Evolutionary conservation across 495 filamentous ascomycete species (phyloP).

Genomic region (Penicillium silybi): DNA sequence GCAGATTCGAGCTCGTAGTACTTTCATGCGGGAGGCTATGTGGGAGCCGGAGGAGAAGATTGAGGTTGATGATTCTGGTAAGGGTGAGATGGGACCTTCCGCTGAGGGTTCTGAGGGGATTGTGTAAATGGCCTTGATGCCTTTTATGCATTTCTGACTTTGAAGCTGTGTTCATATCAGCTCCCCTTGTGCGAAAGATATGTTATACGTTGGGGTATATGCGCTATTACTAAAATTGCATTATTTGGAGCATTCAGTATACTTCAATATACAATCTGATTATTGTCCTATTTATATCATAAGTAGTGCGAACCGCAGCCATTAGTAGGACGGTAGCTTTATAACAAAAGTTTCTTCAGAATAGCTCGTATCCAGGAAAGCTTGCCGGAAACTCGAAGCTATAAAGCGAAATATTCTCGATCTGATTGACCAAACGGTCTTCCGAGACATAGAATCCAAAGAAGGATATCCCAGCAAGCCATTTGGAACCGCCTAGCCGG

Average conservation of each 20-base stretch:
- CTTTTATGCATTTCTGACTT: background rate
- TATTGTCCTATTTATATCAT: too few species aligned
- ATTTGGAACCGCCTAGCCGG: too few species aligned
- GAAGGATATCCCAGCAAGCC: too few species aligned
- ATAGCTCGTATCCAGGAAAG: too few species aligned
- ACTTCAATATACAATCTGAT: background rate
- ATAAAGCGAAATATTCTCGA: too few species aligned
- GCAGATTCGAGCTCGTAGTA: constrained; percentile 29
- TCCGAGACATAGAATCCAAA: too few species aligned
- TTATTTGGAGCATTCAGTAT: background rate
- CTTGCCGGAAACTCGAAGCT: too few species aligned
- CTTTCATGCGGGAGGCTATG: constrained; percentile 37
- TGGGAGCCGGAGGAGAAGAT: background rate
- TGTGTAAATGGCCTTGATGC: background rate
- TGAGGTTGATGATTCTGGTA: too few species aligned
- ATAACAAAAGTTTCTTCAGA: too few species aligned
- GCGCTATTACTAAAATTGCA: background rate
- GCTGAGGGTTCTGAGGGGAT: background rate
- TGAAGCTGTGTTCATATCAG: background rate
- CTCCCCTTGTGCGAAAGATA: background rate
- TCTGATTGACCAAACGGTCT: too few species aligned
- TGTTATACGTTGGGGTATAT: background rate
- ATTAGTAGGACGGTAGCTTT: too few species aligned
- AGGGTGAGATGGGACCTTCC: background rate
- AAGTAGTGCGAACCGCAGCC: too few species aligned